Percentiles rank a stretch among this genome's conserved stretches.
Evolutionary conservation across 192 early-diverging fungal species (phyloP).

Genomic region (Phlyctochytrium planicorne): DNA sequence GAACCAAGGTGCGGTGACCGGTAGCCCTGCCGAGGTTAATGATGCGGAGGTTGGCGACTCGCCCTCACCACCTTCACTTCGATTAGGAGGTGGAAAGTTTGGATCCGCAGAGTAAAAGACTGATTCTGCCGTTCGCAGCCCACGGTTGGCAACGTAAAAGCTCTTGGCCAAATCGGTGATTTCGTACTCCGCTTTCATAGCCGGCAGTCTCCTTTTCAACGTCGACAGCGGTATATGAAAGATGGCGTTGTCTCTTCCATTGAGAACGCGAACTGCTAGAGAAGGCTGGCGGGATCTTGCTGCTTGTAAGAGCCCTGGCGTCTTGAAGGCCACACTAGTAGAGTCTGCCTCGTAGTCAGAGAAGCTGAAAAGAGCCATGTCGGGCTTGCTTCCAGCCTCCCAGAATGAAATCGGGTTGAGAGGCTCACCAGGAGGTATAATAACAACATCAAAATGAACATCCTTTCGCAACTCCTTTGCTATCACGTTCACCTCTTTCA

Average conservation of each 20-base stretch:
- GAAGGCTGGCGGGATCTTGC: slow-evolving; percentile 3
- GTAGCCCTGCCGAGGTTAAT: too few species aligned
- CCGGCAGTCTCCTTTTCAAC: not conserved
- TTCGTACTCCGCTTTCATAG: not conserved
- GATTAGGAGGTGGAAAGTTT: not conserved
- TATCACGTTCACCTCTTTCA: slow-evolving; percentile 93
- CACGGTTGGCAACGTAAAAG: not conserved
- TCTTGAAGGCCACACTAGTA: not conserved
- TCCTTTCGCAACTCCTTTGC: slow-evolving; percentile 78
- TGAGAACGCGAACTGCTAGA: slow-evolving; percentile 18
- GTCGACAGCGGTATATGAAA: not conserved
- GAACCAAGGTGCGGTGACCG: slow-evolving; percentile 10
- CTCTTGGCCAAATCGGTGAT: not conserved
- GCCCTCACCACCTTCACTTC: too few species aligned
- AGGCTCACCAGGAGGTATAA: slow-evolving; percentile 26
- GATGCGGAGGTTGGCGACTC: not conserved
- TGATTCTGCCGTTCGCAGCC: not conserved
- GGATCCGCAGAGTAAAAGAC: not conserved
- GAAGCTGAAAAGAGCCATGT: too few species aligned
- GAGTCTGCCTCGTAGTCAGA: too few species aligned
- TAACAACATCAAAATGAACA: slow-evolving; percentile 80
- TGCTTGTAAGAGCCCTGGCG: not conserved
- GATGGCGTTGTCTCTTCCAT: slow-evolving; percentile 22
- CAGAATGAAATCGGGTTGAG: slow-evolving; percentile 35
- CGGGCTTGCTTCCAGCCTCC: slow-evolving; percentile 23